These are phyloP conservation scores for Cymbopogon citratus DNA, from an alignment of 176 grass and related monocot genomes.

Conservation along the genomic window DNA sequence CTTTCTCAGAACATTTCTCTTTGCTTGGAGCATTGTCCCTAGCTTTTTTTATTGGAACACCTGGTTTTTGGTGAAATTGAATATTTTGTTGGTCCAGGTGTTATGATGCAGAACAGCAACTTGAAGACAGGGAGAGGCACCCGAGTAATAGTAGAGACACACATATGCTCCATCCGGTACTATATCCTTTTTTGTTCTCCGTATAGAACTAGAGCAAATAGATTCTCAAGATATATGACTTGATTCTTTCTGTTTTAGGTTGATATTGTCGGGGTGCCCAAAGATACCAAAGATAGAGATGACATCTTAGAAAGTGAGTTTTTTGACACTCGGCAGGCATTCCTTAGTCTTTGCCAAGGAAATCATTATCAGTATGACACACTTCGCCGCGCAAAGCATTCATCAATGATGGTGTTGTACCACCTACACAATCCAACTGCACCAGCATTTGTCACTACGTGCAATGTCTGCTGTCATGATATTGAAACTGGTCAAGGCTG, in stretches of 20 bases:
- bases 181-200: slow-evolving; percentile 19
- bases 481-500: slow-evolving; percentile 97
- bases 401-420: slow-evolving; percentile 99
- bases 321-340: slow-evolving; percentile 96
- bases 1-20: neutral
- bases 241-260: slow-evolving; percentile 45
- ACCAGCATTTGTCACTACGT: slow-evolving; percentile 94
- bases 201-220: neutral
- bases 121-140: slow-evolving; percentile 85
- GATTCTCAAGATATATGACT: slow-evolving; percentile 17
- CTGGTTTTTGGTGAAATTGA: slow-evolving; percentile 8
- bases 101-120: slow-evolving; percentile 58
- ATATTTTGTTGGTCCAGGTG: slow-evolving; percentile 55
- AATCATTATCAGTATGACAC: slow-evolving; percentile 99
- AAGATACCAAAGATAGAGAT: slow-evolving; percentile 92
- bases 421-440: slow-evolving; percentile 99
- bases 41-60: no score
- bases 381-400: slow-evolving; percentile 95
- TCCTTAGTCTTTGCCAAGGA: slow-evolving; percentile 97
- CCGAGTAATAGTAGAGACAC: slow-evolving; percentile 67
- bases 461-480: slow-evolving; percentile 82
- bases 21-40: neutral
- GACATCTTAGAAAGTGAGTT: slow-evolving; percentile 99
- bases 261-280: slow-evolving; percentile 62
- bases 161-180: slow-evolving; percentile 79